These are phyloP conservation scores for Gautieria morchelliformis DNA, from an alignment of 768 basidiomycete species.

Conservation along the genomic window DNA sequence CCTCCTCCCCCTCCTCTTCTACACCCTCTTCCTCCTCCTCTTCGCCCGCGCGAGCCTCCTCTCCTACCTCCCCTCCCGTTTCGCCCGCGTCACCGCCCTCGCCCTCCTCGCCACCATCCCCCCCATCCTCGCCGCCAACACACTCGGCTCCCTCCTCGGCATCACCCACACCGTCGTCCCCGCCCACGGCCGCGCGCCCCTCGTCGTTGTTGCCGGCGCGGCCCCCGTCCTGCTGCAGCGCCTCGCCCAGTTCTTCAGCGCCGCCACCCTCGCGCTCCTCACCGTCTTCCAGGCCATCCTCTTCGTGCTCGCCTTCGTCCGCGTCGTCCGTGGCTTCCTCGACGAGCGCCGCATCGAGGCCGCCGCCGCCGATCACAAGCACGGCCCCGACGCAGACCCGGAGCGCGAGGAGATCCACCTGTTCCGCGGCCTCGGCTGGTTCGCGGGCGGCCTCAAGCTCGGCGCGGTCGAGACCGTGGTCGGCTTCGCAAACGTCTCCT, in stretches of 20 bases:
- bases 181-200: background rate
- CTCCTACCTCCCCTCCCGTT: conserved; percentile 39
- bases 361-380: too few species aligned
- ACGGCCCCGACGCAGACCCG: conserved; percentile 33
- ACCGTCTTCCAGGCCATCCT: conserved; percentile 46
- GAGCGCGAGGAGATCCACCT: conserved; percentile 29
- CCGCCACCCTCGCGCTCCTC: conserved; percentile 50
- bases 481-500: conserved; percentile 49
- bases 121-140: conserved; percentile 42
- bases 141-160: conserved; percentile 56
- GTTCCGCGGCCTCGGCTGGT: conserved; percentile 57
- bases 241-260: conserved; percentile 50
- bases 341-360: conserved; percentile 45
- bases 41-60: conserved; percentile 45
- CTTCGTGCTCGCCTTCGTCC: conserved; percentile 51
- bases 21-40: conserved; percentile 51
- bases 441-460: conserved; percentile 48
- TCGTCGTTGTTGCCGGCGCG: conserved; percentile 35
- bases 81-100: conserved; percentile 35
- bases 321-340: conserved; percentile 40
- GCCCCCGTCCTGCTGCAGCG: conserved; percentile 22
- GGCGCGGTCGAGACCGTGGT: conserved; percentile 56
- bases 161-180: conserved; percentile 26
- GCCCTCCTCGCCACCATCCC: conserved; percentile 47
- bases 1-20: conserved; percentile 55